Base-by-base conservation (phyloP, 768 basidiomycete genomes). In the Butyriboletus loyo region DNA sequence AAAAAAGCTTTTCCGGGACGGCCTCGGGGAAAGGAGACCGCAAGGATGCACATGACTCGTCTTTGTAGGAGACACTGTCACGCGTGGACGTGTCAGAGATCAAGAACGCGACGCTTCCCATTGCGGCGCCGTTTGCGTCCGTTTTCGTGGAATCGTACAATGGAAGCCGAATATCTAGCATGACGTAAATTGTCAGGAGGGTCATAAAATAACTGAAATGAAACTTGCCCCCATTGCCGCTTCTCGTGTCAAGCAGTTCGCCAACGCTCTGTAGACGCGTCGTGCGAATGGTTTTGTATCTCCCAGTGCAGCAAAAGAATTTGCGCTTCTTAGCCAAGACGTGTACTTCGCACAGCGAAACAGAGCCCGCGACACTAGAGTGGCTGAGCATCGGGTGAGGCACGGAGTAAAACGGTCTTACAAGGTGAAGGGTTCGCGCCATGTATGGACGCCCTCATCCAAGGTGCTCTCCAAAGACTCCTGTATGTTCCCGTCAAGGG, bases 381-480 rank as follows among this genome's bases (percentile, higher is more conserved):
- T 10, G 36, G 46, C 25, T 68, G 40, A 68, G 57, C 36, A 25
- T 38, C 30, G 35, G 37, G 37, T 4, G 15, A 37, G 7, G 34
- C 24, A 25, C 32, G 1, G 35, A 43, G 48, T 9, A 28, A 28
- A 37, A 41, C 0, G 15, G 42, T 24, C 66, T 55, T 54, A 66
- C 66, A 66, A 67, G 31, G 58, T 55, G 54, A 67, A 67, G 10
- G 66, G 62, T 40, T 67, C 66, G 14, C 55, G 66, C 66, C 66
- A 67, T 30, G 60, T 49, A 27, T 67, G 66, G 40, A 64, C 55
- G 52, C 54, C 56, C 0, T 62, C 62, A 31, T 64, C 55, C 52
- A 64, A 38, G 34, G 53, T 57, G 43, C 66, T 66, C 42, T 68
- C 66, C 24, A 62, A 49, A 22, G 66, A 67, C 53, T 67, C 66